phyloP scores from a whole-genome alignment of 176 grass and related monocot genomes.

The Tillandsia fasciculata region DNA sequence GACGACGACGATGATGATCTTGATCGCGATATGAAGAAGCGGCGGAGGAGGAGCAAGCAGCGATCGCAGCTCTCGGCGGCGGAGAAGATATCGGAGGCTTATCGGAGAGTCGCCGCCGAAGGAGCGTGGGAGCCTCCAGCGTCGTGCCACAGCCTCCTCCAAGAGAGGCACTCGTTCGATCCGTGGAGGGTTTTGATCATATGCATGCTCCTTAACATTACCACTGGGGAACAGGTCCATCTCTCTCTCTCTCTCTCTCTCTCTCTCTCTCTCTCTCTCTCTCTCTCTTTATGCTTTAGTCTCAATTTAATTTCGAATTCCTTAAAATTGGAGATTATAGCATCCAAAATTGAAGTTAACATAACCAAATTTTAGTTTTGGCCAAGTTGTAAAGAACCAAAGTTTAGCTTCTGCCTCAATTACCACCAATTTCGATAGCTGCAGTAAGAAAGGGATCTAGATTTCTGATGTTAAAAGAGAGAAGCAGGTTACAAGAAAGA shows the following conservation, averaged over 20 bases:
- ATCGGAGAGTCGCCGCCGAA: conserved; percentile 6
- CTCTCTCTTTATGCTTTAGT: neutral
- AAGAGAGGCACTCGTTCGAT: conserved; percentile 27
- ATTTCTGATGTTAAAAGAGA: too few species aligned
- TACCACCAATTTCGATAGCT: too few species aligned
- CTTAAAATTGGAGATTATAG: too few species aligned
- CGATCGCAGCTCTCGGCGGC: conserved; percentile 1
- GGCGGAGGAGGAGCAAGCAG: neutral
- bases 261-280: neutral
- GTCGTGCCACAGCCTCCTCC: conserved; percentile 25
- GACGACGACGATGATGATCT: neutral
- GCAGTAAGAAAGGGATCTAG: too few species aligned
- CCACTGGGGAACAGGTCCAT: conserved; percentile 22
- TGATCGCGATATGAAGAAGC: neutral
- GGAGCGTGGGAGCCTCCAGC: conserved; percentile 15
- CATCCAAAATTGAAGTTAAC: too few species aligned
- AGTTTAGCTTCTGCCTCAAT: too few species aligned
- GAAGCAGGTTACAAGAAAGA: too few species aligned
- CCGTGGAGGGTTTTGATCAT: conserved; percentile 35
- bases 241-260: neutral
- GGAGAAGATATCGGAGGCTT: conserved; percentile 18
- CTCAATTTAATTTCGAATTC: too few species aligned
- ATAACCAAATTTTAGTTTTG: too few species aligned
- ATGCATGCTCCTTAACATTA: conserved; percentile 29
- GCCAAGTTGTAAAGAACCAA: too few species aligned